These are phyloP conservation scores for Trichoderma parareesei DNA, from an alignment of 495 filamentous ascomycete genomes.

Conservation along the genomic window DNA sequence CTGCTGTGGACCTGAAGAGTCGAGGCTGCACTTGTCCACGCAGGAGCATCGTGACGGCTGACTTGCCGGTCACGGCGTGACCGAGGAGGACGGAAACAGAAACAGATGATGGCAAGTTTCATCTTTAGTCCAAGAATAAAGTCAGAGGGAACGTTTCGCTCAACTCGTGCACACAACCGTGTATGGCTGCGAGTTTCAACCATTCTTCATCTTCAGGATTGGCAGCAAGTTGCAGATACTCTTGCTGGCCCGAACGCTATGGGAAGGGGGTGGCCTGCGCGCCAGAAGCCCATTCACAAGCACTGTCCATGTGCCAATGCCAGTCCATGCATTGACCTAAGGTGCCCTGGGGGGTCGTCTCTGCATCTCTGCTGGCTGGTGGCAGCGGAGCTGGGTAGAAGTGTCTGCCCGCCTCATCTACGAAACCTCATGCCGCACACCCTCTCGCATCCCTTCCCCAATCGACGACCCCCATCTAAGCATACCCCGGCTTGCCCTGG, in stretches of 20 bases:
- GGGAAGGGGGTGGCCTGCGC: not conserved
- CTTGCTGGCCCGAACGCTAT: not conserved
- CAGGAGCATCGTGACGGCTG: not conserved
- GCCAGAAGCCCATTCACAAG: not conserved
- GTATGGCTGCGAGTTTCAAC: conserved; percentile 3
- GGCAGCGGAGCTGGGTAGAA: not conserved
- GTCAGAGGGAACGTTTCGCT: conserved; percentile 4
- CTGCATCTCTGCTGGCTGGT: not conserved
- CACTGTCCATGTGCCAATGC: conserved; percentile 1
- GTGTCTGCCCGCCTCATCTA: not conserved
- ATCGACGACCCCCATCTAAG: conserved; percentile 9
- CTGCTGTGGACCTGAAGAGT: not conserved
- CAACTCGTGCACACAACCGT: not conserved
- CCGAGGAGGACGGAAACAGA: not conserved
- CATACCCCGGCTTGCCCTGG: not conserved
- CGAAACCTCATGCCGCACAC: not conserved
- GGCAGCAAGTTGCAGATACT: not conserved
- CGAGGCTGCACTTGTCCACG: not conserved
- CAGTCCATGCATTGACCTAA: not conserved
- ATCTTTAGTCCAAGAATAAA: not conserved
- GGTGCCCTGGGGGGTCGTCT: not conserved
- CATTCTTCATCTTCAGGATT: not conserved
- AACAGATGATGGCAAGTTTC: conserved; percentile 3
- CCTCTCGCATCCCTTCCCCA: not conserved
- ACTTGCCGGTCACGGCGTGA: not conserved